Evolutionary conservation across 2,329 filamentous ascomycete species (phyloP), one percentile per base, ranked within the genome.

Genomic region (Fusarium nisikadoi): DNA sequence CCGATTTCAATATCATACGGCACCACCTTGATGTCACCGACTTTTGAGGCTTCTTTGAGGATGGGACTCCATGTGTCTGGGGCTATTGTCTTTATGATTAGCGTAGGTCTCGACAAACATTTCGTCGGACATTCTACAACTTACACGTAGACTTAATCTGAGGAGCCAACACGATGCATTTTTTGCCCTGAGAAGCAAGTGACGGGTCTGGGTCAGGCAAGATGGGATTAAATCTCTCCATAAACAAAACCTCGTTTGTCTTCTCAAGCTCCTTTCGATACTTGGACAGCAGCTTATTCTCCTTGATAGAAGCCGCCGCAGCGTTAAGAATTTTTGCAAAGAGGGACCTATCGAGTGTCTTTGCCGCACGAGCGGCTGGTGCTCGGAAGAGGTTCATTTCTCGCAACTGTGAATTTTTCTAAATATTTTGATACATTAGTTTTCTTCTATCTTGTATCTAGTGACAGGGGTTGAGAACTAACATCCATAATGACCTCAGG

Each of bases 291-390:
- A 94, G 89, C 74, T 90, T 92, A 68, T 88, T 88, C 79, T 96
- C 92, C 72, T 89, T 88, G 47, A 98, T 86, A 41, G 92, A 89
- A 11, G 94, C 95, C 6, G 94, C 95, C 13, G 94, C 89, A 29
- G 95, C 85, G 29, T 92, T 90, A 61, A 97, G 84, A 2, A 87
- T 93, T 80, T 92, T 94, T 57, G 89, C 86, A 84, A 98, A 98
- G 71, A 97, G 91, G 20, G 91, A 87, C 74, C 93, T 91, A 83
- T 99, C 95, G 71, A 99, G 89, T 54, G 89, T 88, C 79, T 91
- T 91, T 85, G 94, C 93, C 66, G 92, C 91, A 80, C 93, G 92
- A 76, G 95, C 80, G 66, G 94, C 86, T 29, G 95, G 94, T 50
- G 94, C 94, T 73, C 91, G 90, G 81, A 97, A 93, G 55, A 89